Percentiles rank a stretch among this genome's conserved stretches.
These are phyloP conservation scores for Trichophyton schoenleinii DNA, from an alignment of 2,329 filamentous ascomycete species.

Conservation along the genomic window DNA sequence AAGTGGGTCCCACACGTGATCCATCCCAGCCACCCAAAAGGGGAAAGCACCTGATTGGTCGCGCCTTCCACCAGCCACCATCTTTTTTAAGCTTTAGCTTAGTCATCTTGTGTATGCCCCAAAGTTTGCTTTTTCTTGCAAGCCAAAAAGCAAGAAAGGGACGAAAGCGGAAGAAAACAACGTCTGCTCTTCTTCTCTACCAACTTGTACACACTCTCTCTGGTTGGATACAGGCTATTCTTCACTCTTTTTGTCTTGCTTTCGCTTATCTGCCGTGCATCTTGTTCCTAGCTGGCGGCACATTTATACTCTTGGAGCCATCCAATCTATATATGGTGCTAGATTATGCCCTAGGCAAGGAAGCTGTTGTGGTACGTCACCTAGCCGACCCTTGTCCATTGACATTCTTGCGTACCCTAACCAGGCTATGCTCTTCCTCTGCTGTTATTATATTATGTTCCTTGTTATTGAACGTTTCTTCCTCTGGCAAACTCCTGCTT, in stretches of 20 bases:
- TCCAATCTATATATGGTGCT: neutral
- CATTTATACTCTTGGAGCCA: neutral
- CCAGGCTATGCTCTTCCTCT: neutral
- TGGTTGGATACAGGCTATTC: neutral
- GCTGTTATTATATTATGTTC: neutral
- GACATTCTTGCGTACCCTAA: neutral
- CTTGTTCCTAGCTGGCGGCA: neutral
- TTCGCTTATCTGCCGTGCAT: neutral
- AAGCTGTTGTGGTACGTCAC: slow-evolving; percentile 7
- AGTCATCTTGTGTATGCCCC: neutral
- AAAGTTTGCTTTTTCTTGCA: neutral
- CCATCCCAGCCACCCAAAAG: neutral
- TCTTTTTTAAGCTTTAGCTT: neutral
- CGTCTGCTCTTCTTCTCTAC: neutral
- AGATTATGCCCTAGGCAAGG: neutral
- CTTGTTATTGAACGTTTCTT: neutral
- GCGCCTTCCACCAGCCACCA: neutral
- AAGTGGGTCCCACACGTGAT: neutral
- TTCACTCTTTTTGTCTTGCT: neutral
- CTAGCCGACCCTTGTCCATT: neutral
- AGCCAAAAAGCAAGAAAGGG: neutral
- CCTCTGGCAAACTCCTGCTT: neutral
- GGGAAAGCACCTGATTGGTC: neutral
- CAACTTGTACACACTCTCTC: neutral
- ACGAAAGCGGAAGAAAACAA: neutral